Base-by-base conservation (phyloP, 192 early-diverging fungal species). In the Spinellus fusiger region DNA sequence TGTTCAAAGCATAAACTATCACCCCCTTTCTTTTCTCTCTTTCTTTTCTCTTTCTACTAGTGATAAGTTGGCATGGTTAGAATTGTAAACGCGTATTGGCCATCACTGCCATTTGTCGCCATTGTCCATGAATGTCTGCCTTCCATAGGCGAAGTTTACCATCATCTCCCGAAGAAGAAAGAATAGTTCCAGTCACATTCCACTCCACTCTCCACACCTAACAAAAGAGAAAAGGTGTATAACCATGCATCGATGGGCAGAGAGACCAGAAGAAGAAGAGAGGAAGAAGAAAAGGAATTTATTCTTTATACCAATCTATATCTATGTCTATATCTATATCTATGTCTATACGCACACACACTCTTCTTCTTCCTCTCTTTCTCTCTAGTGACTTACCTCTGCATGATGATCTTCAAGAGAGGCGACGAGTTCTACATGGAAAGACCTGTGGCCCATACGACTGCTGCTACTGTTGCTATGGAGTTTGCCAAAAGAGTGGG, bases 101-200 rank as follows among this genome's bases (percentile, higher is more conserved):
- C 28, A 88, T 76, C 4, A 80, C 73, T 22, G 79, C 78, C 77
- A 84, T 79, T 47, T 80, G 82, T 59, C 73, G 76, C 85, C 85
- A 88, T 33, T 81, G 77, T 12, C 77, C 79, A 32, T 69, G 49
- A 49, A 47, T 58, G 2, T 46, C 78, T 77, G 86, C 80, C 59
- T 88, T 90, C 92, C 92, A 94, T 32, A 94, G 64, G 0, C 89
- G 76, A 23, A 94, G 79, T 62, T 76, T 88, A 22, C 92, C 90
- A 67, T 93, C 92, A 56, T 90, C 88, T 5, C 92, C 92, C 52
- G 86, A 86, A 6, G 85, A 87, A 8, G 84, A 82, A 7, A 93
- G 68, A 33, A 90, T 84, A 0, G 90, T 93, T 2, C 91, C 91
- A 3, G 86, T 90, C 8, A 93, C 68, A 69, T 94, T 94, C 92